Evolutionary conservation across 768 basidiomycete genomes (phyloP), one percentile per base, ranked within the genome.

Genomic region (Astraeus odoratus): DNA sequence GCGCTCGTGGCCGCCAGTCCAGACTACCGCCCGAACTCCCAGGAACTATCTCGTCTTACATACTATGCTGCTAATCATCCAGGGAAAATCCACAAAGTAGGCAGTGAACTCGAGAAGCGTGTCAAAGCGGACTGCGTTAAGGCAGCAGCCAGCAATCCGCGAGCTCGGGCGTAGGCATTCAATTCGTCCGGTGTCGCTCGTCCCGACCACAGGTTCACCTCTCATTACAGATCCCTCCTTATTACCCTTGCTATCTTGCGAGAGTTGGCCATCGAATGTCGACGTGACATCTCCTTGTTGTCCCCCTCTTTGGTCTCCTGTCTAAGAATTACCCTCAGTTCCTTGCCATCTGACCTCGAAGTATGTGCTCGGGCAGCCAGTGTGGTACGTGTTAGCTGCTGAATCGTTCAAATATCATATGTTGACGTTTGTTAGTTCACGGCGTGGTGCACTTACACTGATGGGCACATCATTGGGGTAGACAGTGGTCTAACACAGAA

Each of bases 381-480:
- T 57, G 78, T 92, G 43, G 91, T 91, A 61, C 55, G 86, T 75
- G 10, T 15, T 45, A 24, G 8, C n/a, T 24, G 19, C 25, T 24
- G 18, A 22, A 12, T 25, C 36, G 31, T 18, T 16, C 46, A 2
- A 35, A 18, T 35, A 1, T 13, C 20, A 5, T 48, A 5, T 18
- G 10, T 12, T 16, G n/a, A 37, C 18, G 29, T 16, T 19, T 39
- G 55, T 27, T 54, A 93, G 86, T 91, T 95, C 56, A 87, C 84
- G 3, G 84, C 90, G 1, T 97, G 90, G 85, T 84, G 86, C 16
- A 93, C 92, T 13, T 96, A 83, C 53, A 91, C 93, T 18, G 85
- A 94, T 53, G 90, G 91, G 0, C 81, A 81, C 43, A 69, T 86
- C 31, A 80, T 94, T 50, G 88, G 86, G 22, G 78, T 83, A 10